A percentile compares a stretch with the other conserved stretches of the same genome.
Evolutionary conservation across 2,329 filamentous ascomycete genomes (phyloP).

Genomic region (Sporothrix humicola): DNA sequence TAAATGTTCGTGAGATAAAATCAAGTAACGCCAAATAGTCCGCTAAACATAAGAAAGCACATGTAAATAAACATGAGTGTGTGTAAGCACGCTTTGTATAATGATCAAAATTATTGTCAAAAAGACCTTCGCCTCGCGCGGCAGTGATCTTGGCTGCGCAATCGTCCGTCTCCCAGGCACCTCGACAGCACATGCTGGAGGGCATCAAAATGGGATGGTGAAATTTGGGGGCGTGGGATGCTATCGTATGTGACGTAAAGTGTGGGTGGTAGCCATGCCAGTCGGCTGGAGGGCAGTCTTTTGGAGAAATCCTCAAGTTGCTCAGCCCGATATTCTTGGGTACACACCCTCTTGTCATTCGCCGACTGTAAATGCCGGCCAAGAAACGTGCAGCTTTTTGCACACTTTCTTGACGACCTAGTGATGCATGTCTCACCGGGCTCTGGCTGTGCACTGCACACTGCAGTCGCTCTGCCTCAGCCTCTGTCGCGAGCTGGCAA

Average conservation of each 20-base stretch:
- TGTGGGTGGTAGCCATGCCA: background rate
- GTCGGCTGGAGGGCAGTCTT: no score
- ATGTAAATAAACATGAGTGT: background rate
- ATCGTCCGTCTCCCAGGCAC: background rate
- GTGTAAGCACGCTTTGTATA: background rate
- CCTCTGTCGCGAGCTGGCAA: no score
- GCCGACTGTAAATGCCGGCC: background rate
- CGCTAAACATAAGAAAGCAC: no score
- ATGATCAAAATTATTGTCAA: no score
- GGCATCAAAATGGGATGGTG: background rate
- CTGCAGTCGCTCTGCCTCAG: no score
- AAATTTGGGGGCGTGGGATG: background rate
- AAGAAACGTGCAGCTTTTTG: background rate
- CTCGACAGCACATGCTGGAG: background rate
- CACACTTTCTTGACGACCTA: no score
- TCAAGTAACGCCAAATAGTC: no score
- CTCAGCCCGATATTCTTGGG: slow-evolving; percentile 3
- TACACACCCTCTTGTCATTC: background rate
- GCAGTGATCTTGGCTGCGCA: background rate
- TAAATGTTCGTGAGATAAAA: no score
- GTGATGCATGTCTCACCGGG: slow-evolving; percentile 1
- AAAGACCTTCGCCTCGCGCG: background rate
- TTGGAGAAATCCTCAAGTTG: no score
- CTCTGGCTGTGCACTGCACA: background rate
- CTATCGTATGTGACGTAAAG: background rate